Base-by-base conservation (phyloP, 2,329 filamentous ascomycete species). In the Coniochaeta ligniaria region DNA sequence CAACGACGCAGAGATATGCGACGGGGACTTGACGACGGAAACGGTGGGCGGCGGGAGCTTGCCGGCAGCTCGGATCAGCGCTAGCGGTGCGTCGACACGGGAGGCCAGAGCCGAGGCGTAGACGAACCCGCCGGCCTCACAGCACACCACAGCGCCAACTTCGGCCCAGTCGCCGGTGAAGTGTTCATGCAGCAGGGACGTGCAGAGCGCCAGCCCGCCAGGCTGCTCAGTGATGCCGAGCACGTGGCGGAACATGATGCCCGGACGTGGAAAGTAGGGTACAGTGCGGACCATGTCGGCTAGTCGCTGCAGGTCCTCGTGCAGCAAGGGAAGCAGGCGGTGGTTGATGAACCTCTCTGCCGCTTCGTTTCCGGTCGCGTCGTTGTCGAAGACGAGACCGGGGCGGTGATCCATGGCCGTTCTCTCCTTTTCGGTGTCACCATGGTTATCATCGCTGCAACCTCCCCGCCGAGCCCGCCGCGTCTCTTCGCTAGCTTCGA, bases 31-130 rank as follows among this genome's bases (percentile, higher is more conserved):
- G 45, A 8, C 11, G 26, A 79, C 75, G 7, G 79, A 83, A 36
- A 84, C 11, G 0, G 73, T 81, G 0, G 84, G 84, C 8, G 81
- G 80, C 0, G 85, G 84, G 0, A 88, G 78, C 70, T 87, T 88
- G 28, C 80, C 80, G 11, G 76, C 78, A 66, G 82, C 73, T 43
- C 85, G 82, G 60, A 87, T 78, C 50, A 83, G 67, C 7, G 72
- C 74, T 62, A 87, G 66, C 1, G 76, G 80, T 11, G 79, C 36
- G 43, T 72, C 60, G 54, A 81, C 66, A 1, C 57, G 67, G 16
- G 41, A 41, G 4, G 81, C 79, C 63, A 88, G 71, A 1, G 80
- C 68, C 11, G 84, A 74, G 1, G 83, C 84, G 71, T 71, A 86
- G 60, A 85, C 60, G 61, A 81, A 81, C 24, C 84, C 83, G 52